Conservation (phyloP, 2,329 filamentous ascomycete species). For the Bipolaris gigantea region DNA sequence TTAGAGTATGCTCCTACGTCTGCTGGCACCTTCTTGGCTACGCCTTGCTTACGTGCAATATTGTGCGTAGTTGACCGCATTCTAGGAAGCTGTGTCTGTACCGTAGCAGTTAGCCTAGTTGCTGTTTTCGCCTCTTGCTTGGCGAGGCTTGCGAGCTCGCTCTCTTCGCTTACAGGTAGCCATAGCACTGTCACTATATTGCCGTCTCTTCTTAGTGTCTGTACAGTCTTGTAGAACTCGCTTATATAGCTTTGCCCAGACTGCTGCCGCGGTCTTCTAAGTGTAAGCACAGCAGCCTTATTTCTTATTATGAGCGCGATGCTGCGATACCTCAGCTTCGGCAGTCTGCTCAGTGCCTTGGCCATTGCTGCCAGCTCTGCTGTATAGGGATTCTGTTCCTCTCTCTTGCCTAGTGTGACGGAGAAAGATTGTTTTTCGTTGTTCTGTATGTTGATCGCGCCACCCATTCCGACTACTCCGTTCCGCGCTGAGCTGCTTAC, state of each 20-base stretch:
- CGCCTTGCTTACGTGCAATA: slow-evolving; percentile 10
- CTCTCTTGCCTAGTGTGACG: too few species aligned
- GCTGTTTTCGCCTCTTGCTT: slow-evolving; percentile 10
- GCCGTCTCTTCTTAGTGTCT: slow-evolving; percentile 8
- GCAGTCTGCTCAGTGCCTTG: slow-evolving; percentile 5
- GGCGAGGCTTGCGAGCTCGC: slow-evolving; percentile 9
- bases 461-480: slow-evolving; percentile 12
- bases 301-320: slow-evolving; percentile 13
- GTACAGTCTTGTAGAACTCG: slow-evolving; percentile 9
- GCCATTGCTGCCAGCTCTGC: slow-evolving; percentile 11
- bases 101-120: slow-evolving; percentile 6
- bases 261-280: slow-evolving; percentile 12
- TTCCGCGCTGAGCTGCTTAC: slow-evolving; percentile 8
- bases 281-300: slow-evolving; percentile 14
- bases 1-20: slow-evolving; percentile 10
- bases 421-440: slow-evolving; percentile 12
- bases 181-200: slow-evolving; percentile 10
- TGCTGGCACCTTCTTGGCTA: slow-evolving; percentile 8
- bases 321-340: slow-evolving; percentile 11
- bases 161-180: slow-evolving; percentile 15
- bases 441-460: slow-evolving; percentile 10
- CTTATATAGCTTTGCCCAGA: slow-evolving; percentile 10
- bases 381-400: slow-evolving; percentile 10
- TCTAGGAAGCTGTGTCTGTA: slow-evolving; percentile 9
- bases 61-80: slow-evolving; percentile 11